phyloP scores from a whole-genome alignment of 179 eudicot genomes.

The Gypsophila paniculata region DNA sequence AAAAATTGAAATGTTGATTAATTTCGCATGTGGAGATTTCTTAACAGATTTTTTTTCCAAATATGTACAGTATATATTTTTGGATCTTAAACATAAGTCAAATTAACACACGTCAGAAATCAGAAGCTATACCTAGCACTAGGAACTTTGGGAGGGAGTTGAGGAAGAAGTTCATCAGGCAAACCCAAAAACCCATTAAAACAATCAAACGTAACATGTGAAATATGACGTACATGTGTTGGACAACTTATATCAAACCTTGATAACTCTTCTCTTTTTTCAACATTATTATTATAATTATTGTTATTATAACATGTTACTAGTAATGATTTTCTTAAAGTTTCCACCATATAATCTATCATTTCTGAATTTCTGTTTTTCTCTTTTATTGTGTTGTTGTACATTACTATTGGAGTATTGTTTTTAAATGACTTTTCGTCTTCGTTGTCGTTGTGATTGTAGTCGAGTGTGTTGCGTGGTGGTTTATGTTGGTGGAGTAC shows the following conservation, averaged over 20 bases:
- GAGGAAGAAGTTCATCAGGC: conserved; percentile 2
- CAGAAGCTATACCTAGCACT: background rate
- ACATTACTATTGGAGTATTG: background rate
- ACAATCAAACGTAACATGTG: conserved; percentile 5
- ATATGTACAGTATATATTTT: too few relatives aligned
- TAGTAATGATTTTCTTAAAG: conserved; percentile 30
- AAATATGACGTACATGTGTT: conserved; percentile 1
- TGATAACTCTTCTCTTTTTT: background rate
- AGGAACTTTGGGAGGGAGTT: conserved; percentile 2
- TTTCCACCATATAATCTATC: conserved; percentile 7
- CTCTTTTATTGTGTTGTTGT: background rate
- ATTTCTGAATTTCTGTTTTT: background rate
- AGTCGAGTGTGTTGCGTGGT: background rate
- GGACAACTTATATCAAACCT: background rate
- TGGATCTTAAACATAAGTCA: background rate
- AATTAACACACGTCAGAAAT: too few relatives aligned
- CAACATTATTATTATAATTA: too few relatives aligned
- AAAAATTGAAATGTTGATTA: too few relatives aligned
- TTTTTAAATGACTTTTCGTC: too few relatives aligned
- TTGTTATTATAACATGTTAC: background rate
- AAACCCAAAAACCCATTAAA: conserved; percentile 1
- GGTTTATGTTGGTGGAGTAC: background rate
- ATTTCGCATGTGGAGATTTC: too few relatives aligned
- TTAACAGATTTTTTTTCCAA: too few relatives aligned
- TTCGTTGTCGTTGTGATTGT: background rate